Conservation (phyloP, 129 eudicot genomes). For the Gnaphalium uliginosum region DNA sequence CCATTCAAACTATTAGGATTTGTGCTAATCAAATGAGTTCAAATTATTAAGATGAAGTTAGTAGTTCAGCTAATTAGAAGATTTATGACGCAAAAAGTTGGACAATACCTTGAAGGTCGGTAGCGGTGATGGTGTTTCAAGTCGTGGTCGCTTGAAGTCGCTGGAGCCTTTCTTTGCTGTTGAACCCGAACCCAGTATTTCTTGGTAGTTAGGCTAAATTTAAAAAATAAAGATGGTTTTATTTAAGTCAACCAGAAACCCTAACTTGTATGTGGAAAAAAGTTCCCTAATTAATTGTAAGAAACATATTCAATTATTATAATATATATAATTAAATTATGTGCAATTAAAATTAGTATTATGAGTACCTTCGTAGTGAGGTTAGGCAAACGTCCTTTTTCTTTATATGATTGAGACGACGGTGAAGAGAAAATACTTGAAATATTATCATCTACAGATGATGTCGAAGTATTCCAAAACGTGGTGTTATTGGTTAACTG, state of each 20-base stretch:
- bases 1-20: neutral
- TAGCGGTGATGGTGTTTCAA: conserved; percentile 81
- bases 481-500: conserved; percentile 26
- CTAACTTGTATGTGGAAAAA: neutral
- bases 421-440: conserved; percentile 35
- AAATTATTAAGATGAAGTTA: too few species aligned
- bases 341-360: neutral
- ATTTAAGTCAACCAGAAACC: neutral
- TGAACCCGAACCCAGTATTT: conserved; percentile 27
- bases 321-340: neutral
- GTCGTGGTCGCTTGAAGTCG: conserved; percentile 57
- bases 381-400: conserved; percentile 26
- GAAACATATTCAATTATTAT: neutral
- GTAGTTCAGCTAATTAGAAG: too few species aligned
- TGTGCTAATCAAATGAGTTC: neutral
- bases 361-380: conserved; percentile 41
- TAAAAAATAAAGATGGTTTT: neutral
- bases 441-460: conserved; percentile 32
- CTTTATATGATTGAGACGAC: conserved; percentile 21
- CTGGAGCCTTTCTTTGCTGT: conserved; percentile 34
- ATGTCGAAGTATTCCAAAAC: conserved; percentile 34
- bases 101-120: conserved; percentile 79
- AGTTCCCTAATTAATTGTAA: neutral
- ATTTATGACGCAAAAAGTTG: neutral
- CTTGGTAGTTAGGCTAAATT: conserved; percentile 46